Evolutionary conservation across 148 eudicot species (phyloP).

Genomic region (Agrostemma githago): DNA sequence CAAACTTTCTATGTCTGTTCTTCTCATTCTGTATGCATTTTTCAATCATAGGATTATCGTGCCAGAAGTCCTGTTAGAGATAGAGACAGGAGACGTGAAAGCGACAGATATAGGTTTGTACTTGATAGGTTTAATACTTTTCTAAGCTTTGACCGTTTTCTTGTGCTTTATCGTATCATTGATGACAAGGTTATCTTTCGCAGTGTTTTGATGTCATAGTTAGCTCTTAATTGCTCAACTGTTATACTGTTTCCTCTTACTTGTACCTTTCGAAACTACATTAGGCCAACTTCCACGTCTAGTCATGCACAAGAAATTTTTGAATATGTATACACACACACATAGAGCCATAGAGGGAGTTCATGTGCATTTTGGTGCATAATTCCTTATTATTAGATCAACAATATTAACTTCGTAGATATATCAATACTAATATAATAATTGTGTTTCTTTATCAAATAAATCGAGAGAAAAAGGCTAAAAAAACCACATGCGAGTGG

Average conservation of each 20-base stretch:
- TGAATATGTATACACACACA: too few species aligned
- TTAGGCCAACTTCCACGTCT: not conserved
- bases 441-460: too few species aligned
- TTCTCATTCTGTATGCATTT: conserved; percentile 1
- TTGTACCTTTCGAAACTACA: not conserved
- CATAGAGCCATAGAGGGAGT: too few species aligned
- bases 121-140: not conserved
- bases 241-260: too few species aligned
- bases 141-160: not conserved
- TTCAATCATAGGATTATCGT: conserved; percentile 59
- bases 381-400: too few species aligned
- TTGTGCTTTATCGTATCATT: not conserved
- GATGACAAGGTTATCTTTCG: not conserved
- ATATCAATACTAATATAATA: too few species aligned
- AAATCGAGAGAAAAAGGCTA: too few species aligned
- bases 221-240: not conserved
- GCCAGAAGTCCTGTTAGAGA: conserved; percentile 83
- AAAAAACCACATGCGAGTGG: too few species aligned
- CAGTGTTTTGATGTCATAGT: not conserved
- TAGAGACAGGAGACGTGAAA: conserved; percentile 79
- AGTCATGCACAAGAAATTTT: not conserved
- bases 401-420: too few species aligned
- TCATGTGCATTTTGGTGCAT: too few species aligned
- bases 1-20: conserved; percentile 6
- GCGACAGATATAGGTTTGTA: conserved; percentile 83